Evolutionary conservation across 352 stramenopile species (phyloP), one percentile per base, ranked within the genome.

Genomic region (Globisporangium uncinulatum): DNA sequence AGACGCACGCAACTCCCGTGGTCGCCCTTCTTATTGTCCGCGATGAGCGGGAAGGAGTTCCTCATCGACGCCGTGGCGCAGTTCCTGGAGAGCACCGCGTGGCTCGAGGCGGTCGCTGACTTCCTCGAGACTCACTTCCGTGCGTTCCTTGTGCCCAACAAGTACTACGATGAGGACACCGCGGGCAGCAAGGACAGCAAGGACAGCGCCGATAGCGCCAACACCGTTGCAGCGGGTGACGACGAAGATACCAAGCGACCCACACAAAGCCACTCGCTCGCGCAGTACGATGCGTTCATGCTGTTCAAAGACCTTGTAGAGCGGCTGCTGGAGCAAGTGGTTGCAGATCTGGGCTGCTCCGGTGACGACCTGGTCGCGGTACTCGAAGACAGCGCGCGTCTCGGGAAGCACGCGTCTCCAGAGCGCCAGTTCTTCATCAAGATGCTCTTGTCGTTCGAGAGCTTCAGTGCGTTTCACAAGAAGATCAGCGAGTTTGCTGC

Each of bases 291-390:
- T 29, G 68, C 72, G n/a, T 92, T 90, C 58, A 63, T 74, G 54
- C 65, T 77, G 45, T 92, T 89, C 55, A 87, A 86, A 34, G 82
- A 90, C 36, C 59, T 85, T 21, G 73, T 85, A 9, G 79, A 92
- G 62, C 61, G 71, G 14, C 56, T 88, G 31, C 62, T 92, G 34
- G 82, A 92, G 55, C 48, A 54, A 10, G 62, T 90, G 29, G 72
- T 92, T 11, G 41, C 50, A 0, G 79, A 89, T 8, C 57, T 92
- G 20, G 78, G 78, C 2, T 92, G 79, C 55, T 78, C 70, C n/a
- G 71, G 71, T 0, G 56, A 77, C 6, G 74, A 88, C 29, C 61
- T 92, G 8, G 66, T 92, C 3, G 57, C 54, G 3, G 72, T 73
- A 2, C 63, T 92, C 2, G 43, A 87, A 17, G 63, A 78, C 6